Base-by-base conservation (phyloP, 208 protist genomes). In the Crithidia bombi region DNA sequence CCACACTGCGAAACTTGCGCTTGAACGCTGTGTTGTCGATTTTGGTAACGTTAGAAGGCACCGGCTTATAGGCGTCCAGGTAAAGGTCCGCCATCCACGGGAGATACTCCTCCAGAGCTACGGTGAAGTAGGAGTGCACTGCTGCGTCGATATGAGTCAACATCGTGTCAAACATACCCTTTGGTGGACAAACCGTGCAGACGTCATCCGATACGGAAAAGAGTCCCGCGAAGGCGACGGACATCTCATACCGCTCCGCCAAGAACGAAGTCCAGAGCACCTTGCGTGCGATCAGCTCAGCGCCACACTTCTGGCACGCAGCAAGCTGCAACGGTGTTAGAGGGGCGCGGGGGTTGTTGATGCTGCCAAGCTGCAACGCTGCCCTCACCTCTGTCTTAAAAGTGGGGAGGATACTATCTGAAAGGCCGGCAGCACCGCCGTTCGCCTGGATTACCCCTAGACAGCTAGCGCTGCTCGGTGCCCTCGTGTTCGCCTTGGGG, bases 1-100 rank as follows among this genome's bases (percentile, higher is more conserved):
- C 28, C 28, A 65, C 43, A 28, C 59, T 65, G 44, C 26, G 44
- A 19, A 65, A 65, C 59, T 54, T 65, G 23, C 59, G 59, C n/a
- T 23, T 10, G 21, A 25, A 4, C 5, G 52, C 10, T 4, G 30
- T n/a, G 11, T 11, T 39, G 25, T 57, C n/a, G 19, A 9, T 10
- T 36, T 30, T 38, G 4, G 25, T 12, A 11, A 4, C 6, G 21
- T 9, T 5, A 9, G 17, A 4, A 3, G 19, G 11, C 11, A 51
- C 17, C 14, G 38, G 44, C 19, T 65, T 65, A 43, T 65, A 65
- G 7, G 7, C 59, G 1, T 25, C 59, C 19, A 65, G 32, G 44
- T 65, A 65, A 3, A 41, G 25, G 30, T 65, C 59, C 2, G 30
- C 59, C 30, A 65, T 65, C 59, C 59, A 65, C 2, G 59, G 59